These are phyloP conservation scores for Ajuga chamaepitys DNA, from an alignment of 257 asterid species.

Conservation along the genomic window DNA sequence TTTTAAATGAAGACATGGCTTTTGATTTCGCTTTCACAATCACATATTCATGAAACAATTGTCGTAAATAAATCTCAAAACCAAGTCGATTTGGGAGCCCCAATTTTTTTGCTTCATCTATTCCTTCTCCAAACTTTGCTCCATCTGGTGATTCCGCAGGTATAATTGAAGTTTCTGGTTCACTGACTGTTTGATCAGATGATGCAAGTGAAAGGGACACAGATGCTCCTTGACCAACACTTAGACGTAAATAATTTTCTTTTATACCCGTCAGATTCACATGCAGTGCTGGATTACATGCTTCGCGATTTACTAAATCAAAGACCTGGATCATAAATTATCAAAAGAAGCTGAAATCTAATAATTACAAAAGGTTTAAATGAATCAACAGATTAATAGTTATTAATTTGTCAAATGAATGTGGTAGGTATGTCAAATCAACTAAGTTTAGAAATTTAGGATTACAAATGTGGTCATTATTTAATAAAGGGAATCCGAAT, in stretches of 20 bases:
- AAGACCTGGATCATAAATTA: slow-evolving; percentile 52
- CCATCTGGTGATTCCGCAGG: slow-evolving; percentile 32
- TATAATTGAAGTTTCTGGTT: slow-evolving; percentile 29
- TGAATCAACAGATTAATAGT: too few species aligned
- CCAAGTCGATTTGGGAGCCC: slow-evolving; percentile 62
- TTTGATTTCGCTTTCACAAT: slow-evolving; percentile 70
- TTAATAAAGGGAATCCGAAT: too few species aligned
- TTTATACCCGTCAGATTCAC: slow-evolving; percentile 72
- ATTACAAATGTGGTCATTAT: too few species aligned
- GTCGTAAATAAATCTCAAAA: slow-evolving; percentile 76
- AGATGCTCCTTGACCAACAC: slow-evolving; percentile 77
- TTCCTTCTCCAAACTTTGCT: slow-evolving; percentile 35
- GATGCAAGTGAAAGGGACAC: slow-evolving; percentile 70
- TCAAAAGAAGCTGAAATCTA: not conserved
- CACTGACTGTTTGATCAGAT: slow-evolving; percentile 30
- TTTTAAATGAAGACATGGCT: slow-evolving; percentile 35
- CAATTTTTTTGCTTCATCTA: slow-evolving; percentile 27
- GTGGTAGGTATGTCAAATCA: too few species aligned
- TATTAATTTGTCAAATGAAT: too few species aligned
- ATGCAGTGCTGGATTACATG: slow-evolving; percentile 60
- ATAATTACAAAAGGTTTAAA: too few species aligned
- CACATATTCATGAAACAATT: slow-evolving; percentile 81
- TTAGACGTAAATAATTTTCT: slow-evolving; percentile 67
- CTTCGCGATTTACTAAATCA: slow-evolving; percentile 89
- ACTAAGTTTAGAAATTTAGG: too few species aligned